These are phyloP conservation scores for Ascodesmis nigricans DNA, from an alignment of 495 filamentous ascomycete species.

Conservation along the genomic window DNA sequence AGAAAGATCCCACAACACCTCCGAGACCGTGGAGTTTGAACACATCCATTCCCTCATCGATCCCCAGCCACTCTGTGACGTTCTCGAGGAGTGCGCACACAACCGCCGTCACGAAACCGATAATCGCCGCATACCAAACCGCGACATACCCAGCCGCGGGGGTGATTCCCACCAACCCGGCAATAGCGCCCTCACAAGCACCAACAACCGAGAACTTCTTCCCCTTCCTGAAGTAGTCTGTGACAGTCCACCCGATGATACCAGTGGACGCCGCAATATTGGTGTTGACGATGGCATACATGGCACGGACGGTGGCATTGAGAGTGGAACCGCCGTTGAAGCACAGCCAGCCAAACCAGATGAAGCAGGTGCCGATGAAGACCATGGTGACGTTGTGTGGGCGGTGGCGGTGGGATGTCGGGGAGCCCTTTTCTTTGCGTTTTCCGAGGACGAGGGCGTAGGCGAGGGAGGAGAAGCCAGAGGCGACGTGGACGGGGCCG, in stretches of 20 bases:
- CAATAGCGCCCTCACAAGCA: slow-evolving; percentile 39
- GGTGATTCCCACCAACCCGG: slow-evolving; percentile 42
- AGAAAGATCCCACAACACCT: slow-evolving; percentile 37
- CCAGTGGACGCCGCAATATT: slow-evolving; percentile 36
- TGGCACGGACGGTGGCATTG: slow-evolving; percentile 33
- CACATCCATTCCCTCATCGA: slow-evolving; percentile 41
- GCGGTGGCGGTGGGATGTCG: slow-evolving; percentile 23
- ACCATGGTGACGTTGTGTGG: slow-evolving; percentile 35
- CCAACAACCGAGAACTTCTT: slow-evolving; percentile 37
- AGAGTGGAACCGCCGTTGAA: slow-evolving; percentile 42
- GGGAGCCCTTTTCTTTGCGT: slow-evolving; percentile 24
- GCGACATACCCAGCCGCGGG: slow-evolving; percentile 39
- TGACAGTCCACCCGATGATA: slow-evolving; percentile 35
- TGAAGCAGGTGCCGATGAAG: slow-evolving; percentile 35
- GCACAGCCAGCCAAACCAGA: slow-evolving; percentile 40
- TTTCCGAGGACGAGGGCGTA: slow-evolving; percentile 36
- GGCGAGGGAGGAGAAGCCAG: slow-evolving; percentile 32
- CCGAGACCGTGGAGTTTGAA: slow-evolving; percentile 42
- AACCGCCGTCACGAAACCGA: slow-evolving; percentile 35
- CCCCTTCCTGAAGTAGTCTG: slow-evolving; percentile 34
- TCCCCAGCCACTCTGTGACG: slow-evolving; percentile 34
- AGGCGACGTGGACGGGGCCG: slow-evolving; percentile 35
- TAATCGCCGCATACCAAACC: slow-evolving; percentile 33
- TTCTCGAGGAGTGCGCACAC: slow-evolving; percentile 31
- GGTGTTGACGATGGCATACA: slow-evolving; percentile 39